phyloP scores from a whole-genome alignment of 2,329 filamentous ascomycete genomes.

The Aspergillus niger region DNA sequence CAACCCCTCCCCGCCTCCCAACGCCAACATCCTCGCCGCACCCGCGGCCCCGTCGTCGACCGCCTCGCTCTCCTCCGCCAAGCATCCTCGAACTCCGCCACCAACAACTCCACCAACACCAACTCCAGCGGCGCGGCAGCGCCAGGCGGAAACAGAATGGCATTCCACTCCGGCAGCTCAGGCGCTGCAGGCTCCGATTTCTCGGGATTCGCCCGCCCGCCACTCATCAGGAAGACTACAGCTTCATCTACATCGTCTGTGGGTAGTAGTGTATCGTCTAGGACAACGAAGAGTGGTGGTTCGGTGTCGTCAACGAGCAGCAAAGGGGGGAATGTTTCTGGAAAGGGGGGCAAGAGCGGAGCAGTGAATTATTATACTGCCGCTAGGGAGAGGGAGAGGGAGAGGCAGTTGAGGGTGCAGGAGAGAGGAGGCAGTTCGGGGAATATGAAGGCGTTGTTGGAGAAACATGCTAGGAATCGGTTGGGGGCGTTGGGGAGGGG shows the following conservation, averaged over 20 bases:
- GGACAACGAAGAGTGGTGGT: constrained; percentile 51
- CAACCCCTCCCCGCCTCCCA: constrained; percentile 33
- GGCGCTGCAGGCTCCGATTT: constrained; percentile 14
- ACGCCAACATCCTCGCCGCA: constrained; percentile 41
- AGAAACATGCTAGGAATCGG: constrained; percentile 42
- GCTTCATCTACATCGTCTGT: constrained; percentile 32
- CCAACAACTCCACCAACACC: constrained; percentile 25
- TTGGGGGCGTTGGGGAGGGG: constrained; percentile 41
- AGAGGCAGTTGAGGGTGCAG: constrained; percentile 55
- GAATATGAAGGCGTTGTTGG: constrained; percentile 40
- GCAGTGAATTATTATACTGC: constrained; percentile 60
- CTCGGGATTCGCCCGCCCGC: constrained; percentile 38
- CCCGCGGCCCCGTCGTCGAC: constrained; percentile 47
- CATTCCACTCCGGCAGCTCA: constrained; percentile 35
- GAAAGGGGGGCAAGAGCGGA: constrained; percentile 52
- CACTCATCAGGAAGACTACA: constrained; percentile 34
- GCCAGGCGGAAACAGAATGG: constrained; percentile 24
- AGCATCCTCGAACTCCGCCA: constrained; percentile 47
- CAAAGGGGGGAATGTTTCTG: background rate
- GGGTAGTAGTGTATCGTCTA: constrained; percentile 33
- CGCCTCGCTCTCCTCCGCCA: constrained; percentile 47
- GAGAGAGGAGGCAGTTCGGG: constrained; percentile 48
- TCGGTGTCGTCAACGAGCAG: background rate
- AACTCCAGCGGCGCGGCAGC: constrained; percentile 12
- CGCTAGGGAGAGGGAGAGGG: constrained; percentile 60